Evolutionary conservation across 2,329 filamentous ascomycete genomes (phyloP).

Genomic region (Erysiphe pulchra): DNA sequence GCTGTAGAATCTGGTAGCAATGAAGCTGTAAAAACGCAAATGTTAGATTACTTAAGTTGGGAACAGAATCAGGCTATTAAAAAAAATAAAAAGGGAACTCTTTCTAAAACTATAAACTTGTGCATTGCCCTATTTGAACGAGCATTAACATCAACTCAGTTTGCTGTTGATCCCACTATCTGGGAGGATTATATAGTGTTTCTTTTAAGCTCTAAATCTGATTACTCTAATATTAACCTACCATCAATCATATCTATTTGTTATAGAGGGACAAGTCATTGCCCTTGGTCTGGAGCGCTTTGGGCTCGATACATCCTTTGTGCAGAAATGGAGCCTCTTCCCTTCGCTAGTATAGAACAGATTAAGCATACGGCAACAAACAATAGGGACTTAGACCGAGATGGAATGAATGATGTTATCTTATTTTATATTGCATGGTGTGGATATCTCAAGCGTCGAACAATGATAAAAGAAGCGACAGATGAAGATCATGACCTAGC

Average conservation of each 20-base stretch:
- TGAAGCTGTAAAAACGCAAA: conserved; percentile 23
- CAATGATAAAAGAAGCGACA: conserved; percentile 45
- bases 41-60: conserved; percentile 60
- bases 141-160: conserved; percentile 34
- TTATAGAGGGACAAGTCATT: conserved; percentile 65
- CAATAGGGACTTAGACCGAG: conserved; percentile 58
- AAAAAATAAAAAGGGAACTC: conserved; percentile 21
- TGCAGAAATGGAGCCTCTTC: conserved; percentile 50
- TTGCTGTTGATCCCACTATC: conserved; percentile 45
- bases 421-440: conserved; percentile 91
- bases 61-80: conserved; percentile 40
- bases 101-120: conserved; percentile 21
- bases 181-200: conserved; percentile 49
- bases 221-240: conserved; percentile 14
- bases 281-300: conserved; percentile 72
- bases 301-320: conserved; percentile 79
- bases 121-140: conserved; percentile 51
- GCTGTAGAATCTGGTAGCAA: conserved; percentile 29
- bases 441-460: conserved; percentile 66
- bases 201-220: conserved; percentile 6
- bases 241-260: conserved; percentile 40
- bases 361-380: conserved; percentile 86
- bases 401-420: conserved; percentile 67
- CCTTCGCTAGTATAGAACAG: conserved; percentile 58
- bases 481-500: conserved; percentile 76